Evolutionary conservation across 768 basidiomycete species (phyloP).

Genomic region (Leccinum variicolor): DNA sequence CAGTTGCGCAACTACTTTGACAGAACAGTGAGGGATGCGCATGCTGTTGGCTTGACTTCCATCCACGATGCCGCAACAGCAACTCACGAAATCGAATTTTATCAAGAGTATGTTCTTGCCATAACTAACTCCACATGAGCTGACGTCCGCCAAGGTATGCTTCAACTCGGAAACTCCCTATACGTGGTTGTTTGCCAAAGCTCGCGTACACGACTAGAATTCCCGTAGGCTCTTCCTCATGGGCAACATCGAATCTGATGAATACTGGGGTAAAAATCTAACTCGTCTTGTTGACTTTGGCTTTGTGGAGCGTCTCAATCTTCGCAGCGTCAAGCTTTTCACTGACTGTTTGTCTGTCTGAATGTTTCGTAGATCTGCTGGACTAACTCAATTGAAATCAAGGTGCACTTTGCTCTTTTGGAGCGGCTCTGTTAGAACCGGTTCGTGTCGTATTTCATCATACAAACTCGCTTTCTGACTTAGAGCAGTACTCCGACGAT

Average conservation of each 20-base stretch:
- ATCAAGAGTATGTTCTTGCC: conserved; percentile 47
- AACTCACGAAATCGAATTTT: conserved; percentile 56
- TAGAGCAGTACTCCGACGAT: conserved; percentile 65
- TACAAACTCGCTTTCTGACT: neutral
- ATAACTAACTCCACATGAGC: neutral
- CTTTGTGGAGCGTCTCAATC: conserved; percentile 46
- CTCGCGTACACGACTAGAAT: neutral
- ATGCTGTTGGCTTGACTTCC: conserved; percentile 78
- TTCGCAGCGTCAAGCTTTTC: conserved; percentile 71
- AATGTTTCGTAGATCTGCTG: neutral
- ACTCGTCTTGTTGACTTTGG: conserved; percentile 63
- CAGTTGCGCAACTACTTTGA: conserved; percentile 62
- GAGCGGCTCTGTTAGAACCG: conserved; percentile 82
- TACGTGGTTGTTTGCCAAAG: conserved; percentile 31
- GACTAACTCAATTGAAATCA: conserved; percentile 4
- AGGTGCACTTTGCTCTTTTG: conserved; percentile 91
- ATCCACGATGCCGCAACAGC: conserved; percentile 80
- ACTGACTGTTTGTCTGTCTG: conserved; percentile 54
- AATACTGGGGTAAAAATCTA: conserved; percentile 65
- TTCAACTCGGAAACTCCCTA: conserved; percentile 63
- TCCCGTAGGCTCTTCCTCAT: conserved; percentile 56
- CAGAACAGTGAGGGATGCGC: conserved; percentile 61
- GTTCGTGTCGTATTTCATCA: conserved; percentile 10
- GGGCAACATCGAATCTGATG: conserved; percentile 48
- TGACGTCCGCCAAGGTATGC: conserved; percentile 52